These are phyloP conservation scores for Mesembryanthemum crystallinum DNA, from an alignment of 148 eudicot genomes.

Conservation along the genomic window DNA sequence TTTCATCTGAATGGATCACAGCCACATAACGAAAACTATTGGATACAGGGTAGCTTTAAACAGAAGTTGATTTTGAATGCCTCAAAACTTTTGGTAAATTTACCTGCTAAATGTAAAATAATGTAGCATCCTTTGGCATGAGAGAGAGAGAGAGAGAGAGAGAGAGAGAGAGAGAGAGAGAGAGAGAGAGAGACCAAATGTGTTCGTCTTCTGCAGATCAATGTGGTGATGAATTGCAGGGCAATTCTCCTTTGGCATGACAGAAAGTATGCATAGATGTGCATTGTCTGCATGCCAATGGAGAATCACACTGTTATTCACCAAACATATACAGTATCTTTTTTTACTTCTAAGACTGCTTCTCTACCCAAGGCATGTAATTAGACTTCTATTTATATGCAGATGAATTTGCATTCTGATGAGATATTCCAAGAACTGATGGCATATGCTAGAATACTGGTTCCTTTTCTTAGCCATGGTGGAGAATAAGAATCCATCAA, in stretches of 20 bases:
- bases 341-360: neutral
- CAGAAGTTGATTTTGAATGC: neutral
- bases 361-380: neutral
- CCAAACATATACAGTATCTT: slow-evolving; percentile 6
- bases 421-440: neutral
- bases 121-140: neutral
- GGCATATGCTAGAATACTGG: slow-evolving; percentile 3
- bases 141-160: too few species aligned
- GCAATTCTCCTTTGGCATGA: slow-evolving; percentile 28
- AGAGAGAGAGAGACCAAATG: neutral
- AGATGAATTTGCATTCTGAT: neutral
- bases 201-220: neutral
- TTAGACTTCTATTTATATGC: neutral
- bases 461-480: neutral
- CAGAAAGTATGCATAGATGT: slow-evolving; percentile 3
- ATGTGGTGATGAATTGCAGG: slow-evolving; percentile 20
- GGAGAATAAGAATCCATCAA: neutral
- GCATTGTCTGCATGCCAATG: slow-evolving; percentile 9
- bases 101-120: neutral
- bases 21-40: neutral
- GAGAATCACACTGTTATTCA: slow-evolving; percentile 27
- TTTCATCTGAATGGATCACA: neutral
- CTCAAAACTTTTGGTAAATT: neutral
- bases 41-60: neutral
- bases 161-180: neutral